Percentiles rank a stretch among this genome's conserved stretches.
These are phyloP conservation scores for Podospora anserina DNA, from an alignment of 495 filamentous ascomycete genomes.

Conservation along the genomic window DNA sequence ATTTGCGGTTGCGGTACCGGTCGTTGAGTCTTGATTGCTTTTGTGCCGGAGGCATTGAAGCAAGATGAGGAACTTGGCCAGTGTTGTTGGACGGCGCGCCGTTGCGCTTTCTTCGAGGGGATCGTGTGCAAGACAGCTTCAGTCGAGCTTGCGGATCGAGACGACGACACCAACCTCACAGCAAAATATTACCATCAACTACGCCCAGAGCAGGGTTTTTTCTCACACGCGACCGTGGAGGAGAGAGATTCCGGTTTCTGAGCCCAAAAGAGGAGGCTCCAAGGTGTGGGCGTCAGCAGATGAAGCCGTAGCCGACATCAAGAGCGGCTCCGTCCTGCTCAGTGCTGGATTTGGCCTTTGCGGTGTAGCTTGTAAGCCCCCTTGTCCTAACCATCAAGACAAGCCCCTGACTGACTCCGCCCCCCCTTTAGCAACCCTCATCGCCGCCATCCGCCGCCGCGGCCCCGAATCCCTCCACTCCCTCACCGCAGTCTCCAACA, in stretches of 20 bases:
- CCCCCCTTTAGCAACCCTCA: conserved; percentile 41
- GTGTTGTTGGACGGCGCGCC: not conserved
- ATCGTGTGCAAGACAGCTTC: not conserved
- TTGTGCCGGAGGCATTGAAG: not conserved
- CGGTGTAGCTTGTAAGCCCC: conserved; percentile 53
- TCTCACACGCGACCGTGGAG: conserved; percentile 1
- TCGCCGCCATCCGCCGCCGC: conserved; percentile 46
- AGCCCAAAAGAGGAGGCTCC: conserved; percentile 39
- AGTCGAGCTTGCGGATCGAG: not conserved
- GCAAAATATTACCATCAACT: not conserved
- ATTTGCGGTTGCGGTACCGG: not conserved
- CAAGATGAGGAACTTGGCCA: not conserved
- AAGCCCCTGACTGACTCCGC: not conserved
- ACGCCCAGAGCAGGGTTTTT: not conserved
- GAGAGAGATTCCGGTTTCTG: conserved; percentile 27
- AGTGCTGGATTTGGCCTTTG: conserved; percentile 62
- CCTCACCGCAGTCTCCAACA: conserved; percentile 64
- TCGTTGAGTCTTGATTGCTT: not conserved
- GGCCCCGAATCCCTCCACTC: conserved; percentile 46
- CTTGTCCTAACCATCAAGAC: not conserved
- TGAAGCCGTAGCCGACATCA: conserved; percentile 58
- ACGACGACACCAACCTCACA: not conserved
- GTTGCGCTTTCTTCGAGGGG: not conserved
- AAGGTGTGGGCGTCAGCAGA: conserved; percentile 57
- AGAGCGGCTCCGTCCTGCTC: conserved; percentile 55